Percentiles rank a stretch among this genome's conserved stretches.
Evolutionary conservation across 768 basidiomycete genomes (phyloP).

Genomic region (Lentinula detonsa): DNA sequence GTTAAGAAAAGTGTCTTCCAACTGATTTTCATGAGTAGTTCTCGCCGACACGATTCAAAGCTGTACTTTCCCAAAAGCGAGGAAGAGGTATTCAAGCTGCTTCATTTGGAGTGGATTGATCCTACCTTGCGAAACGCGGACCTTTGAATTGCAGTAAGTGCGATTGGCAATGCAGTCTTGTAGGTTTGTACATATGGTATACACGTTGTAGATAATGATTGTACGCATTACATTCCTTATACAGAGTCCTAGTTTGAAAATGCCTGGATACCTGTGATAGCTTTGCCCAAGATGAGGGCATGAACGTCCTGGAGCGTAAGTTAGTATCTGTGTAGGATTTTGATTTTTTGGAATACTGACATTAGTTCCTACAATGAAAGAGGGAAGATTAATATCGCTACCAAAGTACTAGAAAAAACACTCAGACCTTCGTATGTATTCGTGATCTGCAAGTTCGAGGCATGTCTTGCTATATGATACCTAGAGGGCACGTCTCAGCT

Average conservation of each 20-base stretch:
- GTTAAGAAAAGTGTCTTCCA: background rate
- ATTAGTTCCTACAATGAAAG: constrained; percentile 43
- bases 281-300: constrained; percentile 89
- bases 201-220: background rate
- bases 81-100: constrained; percentile 63
- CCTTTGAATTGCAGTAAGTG: constrained; percentile 10
- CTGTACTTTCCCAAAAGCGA: constrained; percentile 57
- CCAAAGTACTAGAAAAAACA: background rate
- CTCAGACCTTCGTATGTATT: constrained; percentile 85
- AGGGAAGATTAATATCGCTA: background rate
- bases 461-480: constrained; percentile 93
- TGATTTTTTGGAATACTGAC: constrained; percentile 26
- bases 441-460: constrained; percentile 91
- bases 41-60: constrained; percentile 59
- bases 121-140: constrained; percentile 72
- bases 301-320: constrained; percentile 65
- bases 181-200: background rate
- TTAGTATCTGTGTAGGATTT: constrained; percentile 4
- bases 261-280: constrained; percentile 84
- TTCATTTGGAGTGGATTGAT: constrained; percentile 66
- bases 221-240: background rate
- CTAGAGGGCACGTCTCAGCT: constrained; percentile 26
- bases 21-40: constrained; percentile 27
- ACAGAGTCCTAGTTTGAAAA: constrained; percentile 50
- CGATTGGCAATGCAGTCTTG: too few species aligned